A percentile compares a stretch with the other conserved stretches of the same genome.
Evolutionary conservation across 2,329 filamentous ascomycete species (phyloP).

Genomic region (Fusarium sp.): DNA sequence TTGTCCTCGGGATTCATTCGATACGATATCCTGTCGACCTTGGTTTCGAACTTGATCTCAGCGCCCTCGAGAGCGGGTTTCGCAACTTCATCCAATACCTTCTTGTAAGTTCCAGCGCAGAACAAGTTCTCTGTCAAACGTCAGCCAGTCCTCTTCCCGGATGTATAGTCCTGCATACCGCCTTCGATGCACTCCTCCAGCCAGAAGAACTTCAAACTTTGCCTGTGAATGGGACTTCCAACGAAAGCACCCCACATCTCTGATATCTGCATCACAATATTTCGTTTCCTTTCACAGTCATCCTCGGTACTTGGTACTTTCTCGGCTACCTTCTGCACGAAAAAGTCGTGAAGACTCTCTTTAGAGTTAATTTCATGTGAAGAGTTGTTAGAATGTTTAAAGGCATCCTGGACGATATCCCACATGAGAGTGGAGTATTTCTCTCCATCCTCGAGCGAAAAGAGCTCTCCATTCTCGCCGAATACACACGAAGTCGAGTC

Average conservation of each 20-base stretch:
- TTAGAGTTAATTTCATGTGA: constrained; percentile 58
- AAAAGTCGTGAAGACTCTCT: constrained; percentile 66
- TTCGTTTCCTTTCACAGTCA: constrained; percentile 54
- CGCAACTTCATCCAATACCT: constrained; percentile 68
- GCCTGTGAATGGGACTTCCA: constrained; percentile 70
- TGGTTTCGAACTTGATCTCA: constrained; percentile 62
- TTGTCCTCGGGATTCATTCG: constrained; percentile 45
- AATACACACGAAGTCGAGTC: constrained; percentile 67
- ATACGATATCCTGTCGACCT: constrained; percentile 57
- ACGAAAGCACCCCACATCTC: constrained; percentile 79
- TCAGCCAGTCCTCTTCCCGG: neutral
- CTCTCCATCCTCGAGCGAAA: constrained; percentile 60
- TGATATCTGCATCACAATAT: constrained; percentile 62
- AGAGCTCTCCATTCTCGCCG: constrained; percentile 64
- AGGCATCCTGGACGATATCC: constrained; percentile 75
- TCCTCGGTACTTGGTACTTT: constrained; percentile 59
- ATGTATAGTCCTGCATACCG: constrained; percentile 53
- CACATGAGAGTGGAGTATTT: constrained; percentile 68
- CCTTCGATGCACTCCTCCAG: constrained; percentile 82
- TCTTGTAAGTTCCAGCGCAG: constrained; percentile 68
- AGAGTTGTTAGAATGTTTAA: constrained; percentile 71
- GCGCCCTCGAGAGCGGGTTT: constrained; percentile 66
- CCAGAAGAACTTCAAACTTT: constrained; percentile 82
- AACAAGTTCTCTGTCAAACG: constrained; percentile 65
- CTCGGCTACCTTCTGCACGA: constrained; percentile 56